These are phyloP conservation scores for Penicillium tannophilum DNA, from an alignment of 495 filamentous ascomycete genomes.

Conservation along the genomic window DNA sequence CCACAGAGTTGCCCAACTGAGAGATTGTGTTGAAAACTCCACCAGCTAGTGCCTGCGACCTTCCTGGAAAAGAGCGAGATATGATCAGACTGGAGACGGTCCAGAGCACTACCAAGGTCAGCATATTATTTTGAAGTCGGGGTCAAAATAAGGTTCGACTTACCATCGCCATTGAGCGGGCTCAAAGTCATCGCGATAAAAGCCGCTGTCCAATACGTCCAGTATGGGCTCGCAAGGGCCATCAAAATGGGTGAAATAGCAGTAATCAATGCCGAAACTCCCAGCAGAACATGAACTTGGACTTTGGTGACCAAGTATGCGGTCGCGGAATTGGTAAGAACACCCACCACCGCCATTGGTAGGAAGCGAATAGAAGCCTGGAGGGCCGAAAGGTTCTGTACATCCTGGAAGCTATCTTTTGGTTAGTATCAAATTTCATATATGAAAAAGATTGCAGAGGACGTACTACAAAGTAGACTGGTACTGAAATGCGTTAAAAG, in stretches of 20 bases:
- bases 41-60: slow-evolving; percentile 48
- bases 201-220: slow-evolving; percentile 29
- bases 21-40: slow-evolving; percentile 61
- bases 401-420: slow-evolving; percentile 43
- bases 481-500: slow-evolving; percentile 41
- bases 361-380: slow-evolving; percentile 40
- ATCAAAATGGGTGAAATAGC: slow-evolving; percentile 30
- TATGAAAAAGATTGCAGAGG: no score
- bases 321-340: slow-evolving; percentile 22
- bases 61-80: slow-evolving; percentile 33
- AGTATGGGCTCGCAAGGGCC: slow-evolving; percentile 23
- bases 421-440: no score
- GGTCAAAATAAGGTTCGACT: neutral
- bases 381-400: slow-evolving; percentile 43
- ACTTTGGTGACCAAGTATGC: neutral
- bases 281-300: neutral
- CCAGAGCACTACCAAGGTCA: slow-evolving; percentile 33
- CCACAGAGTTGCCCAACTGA: slow-evolving; percentile 58
- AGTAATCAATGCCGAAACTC: neutral
- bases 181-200: slow-evolving; percentile 22
- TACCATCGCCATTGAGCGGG: neutral
- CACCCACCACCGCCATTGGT: slow-evolving; percentile 28
- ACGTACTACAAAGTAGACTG: neutral
- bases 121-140: neutral
- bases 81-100: slow-evolving; percentile 57